Conservation (phyloP, 768 basidiomycete species). For the Porphyrellus cyaneotinctus region DNA sequence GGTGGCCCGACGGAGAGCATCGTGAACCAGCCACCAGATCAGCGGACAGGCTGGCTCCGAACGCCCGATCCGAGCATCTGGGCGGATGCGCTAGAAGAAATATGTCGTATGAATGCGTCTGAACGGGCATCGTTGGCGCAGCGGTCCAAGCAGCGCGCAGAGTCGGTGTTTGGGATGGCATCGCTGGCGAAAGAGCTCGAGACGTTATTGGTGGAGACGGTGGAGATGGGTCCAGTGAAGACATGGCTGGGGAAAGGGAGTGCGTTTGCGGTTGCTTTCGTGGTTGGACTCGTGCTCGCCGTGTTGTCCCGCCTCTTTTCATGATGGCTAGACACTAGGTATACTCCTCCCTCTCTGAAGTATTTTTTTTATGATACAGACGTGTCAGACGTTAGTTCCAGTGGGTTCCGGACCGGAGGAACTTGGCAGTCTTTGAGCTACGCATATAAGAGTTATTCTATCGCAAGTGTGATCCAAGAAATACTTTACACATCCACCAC, state of each 20-base stretch:
- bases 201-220: slow-evolving; percentile 49
- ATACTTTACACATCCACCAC: too few species aligned
- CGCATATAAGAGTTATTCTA: too few species aligned
- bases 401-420: too few species aligned
- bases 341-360: too few species aligned
- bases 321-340: too few species aligned
- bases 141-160: slow-evolving; percentile 60
- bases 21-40: slow-evolving; percentile 34
- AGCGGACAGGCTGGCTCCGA: slow-evolving; percentile 77
- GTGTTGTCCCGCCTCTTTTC: slow-evolving; percentile 13
- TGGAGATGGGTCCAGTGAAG: slow-evolving; percentile 46
- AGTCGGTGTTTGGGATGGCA: slow-evolving; percentile 67
- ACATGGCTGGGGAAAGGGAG: slow-evolving; percentile 14
- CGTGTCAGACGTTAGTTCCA: too few species aligned
- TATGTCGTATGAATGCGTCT: slow-evolving; percentile 36
- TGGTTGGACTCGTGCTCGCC: slow-evolving; percentile 24
- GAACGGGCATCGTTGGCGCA: slow-evolving; percentile 39
- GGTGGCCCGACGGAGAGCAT: slow-evolving; percentile 92
- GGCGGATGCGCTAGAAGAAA: slow-evolving; percentile 62
- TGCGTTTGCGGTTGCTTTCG: slow-evolving; percentile 17
- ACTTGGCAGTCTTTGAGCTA: too few species aligned
- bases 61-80: slow-evolving; percentile 59
- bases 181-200: slow-evolving; percentile 66
- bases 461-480: too few species aligned
- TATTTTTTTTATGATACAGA: too few species aligned